Percentiles rank a stretch among this genome's conserved stretches.
Conservation (phyloP, 441 rosid species). For the Croton setiger region DNA sequence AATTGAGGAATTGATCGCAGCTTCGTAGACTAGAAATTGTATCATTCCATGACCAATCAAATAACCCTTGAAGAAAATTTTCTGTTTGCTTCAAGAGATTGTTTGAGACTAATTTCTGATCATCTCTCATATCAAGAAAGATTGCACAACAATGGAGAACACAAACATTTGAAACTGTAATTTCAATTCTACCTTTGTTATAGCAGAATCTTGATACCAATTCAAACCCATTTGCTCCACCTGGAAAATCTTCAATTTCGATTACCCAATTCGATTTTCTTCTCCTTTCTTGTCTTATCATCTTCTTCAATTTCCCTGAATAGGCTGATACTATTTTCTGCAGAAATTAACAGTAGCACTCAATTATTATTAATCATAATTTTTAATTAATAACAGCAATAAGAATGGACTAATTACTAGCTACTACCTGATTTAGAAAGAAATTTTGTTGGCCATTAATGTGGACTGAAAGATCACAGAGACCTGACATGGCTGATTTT, state of each 20-base stretch:
- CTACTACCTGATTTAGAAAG: slow-evolving; percentile 53
- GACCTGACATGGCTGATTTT: slow-evolving; percentile 42
- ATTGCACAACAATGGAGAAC: slow-evolving; percentile 55
- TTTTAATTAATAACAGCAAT: too few relatives aligned
- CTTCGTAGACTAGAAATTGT: slow-evolving; percentile 47
- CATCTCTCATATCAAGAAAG: slow-evolving; percentile 64
- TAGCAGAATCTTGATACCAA: slow-evolving; percentile 62
- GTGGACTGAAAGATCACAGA: slow-evolving; percentile 49
- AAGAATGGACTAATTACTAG: neutral
- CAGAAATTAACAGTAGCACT: neutral
- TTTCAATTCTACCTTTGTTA: slow-evolving; percentile 42
- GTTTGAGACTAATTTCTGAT: slow-evolving; percentile 31
- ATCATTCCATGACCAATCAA: slow-evolving; percentile 64
- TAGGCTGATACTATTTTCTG: slow-evolving; percentile 51
- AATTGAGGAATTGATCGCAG: slow-evolving; percentile 45
- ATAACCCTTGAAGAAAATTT: slow-evolving; percentile 48
- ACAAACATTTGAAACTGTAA: slow-evolving; percentile 49
- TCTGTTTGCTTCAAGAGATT: slow-evolving; percentile 60
- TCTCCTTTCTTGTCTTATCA: slow-evolving; percentile 45
- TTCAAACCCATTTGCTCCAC: slow-evolving; percentile 65
- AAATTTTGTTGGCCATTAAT: slow-evolving; percentile 44
- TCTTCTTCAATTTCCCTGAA: slow-evolving; percentile 53
- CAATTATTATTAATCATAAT: too few relatives aligned
- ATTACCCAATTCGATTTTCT: slow-evolving; percentile 28
- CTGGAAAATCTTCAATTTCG: slow-evolving; percentile 56